Percentiles rank a stretch among this genome's conserved stretches.
These are phyloP conservation scores for Colletotrichum gigasporum DNA, from an alignment of 2,329 filamentous ascomycete genomes.

Conservation along the genomic window DNA sequence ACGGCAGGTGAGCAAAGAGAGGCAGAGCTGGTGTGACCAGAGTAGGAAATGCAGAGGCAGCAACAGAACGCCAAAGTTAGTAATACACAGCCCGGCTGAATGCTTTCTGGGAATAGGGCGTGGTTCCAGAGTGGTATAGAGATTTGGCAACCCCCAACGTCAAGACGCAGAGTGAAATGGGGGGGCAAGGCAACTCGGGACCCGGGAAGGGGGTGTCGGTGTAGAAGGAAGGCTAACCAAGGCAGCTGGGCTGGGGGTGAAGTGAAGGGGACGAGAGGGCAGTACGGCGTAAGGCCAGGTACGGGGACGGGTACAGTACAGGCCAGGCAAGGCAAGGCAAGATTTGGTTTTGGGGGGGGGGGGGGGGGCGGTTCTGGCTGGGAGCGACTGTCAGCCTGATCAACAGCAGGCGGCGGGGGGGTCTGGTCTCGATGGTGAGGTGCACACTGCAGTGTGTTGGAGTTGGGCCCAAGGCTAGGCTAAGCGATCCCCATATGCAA, in stretches of 20 bases:
- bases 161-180: conserved; percentile 33
- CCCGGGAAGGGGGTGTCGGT: conserved; percentile 34
- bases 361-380: conserved; percentile 21
- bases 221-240: conserved; percentile 22
- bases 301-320: conserved; percentile 8
- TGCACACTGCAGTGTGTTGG: conserved; percentile 34
- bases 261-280: conserved; percentile 30
- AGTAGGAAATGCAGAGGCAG: conserved; percentile 28
- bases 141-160: conserved; percentile 43
- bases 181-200: conserved; percentile 32
- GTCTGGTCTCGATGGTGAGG: conserved; percentile 37
- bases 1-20: conserved; percentile 43
- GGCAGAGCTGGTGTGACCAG: conserved; percentile 20
- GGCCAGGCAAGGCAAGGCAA: conserved; percentile 21
- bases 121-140: conserved; percentile 41
- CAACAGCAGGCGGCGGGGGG: conserved; percentile 41
- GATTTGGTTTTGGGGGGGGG: too few relatives aligned
- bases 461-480: conserved; percentile 34
- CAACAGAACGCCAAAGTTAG: conserved; percentile 53
- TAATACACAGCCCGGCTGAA: conserved; percentile 57
- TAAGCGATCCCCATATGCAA: conserved; percentile 45
- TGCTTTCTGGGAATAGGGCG: conserved; percentile 41
- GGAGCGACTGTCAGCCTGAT: conserved; percentile 47
- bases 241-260: conserved; percentile 26
- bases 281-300: conserved; percentile 15